Evolutionary conservation across 2,329 filamentous ascomycete genomes (phyloP).

Genomic region (Alternaria atra): DNA sequence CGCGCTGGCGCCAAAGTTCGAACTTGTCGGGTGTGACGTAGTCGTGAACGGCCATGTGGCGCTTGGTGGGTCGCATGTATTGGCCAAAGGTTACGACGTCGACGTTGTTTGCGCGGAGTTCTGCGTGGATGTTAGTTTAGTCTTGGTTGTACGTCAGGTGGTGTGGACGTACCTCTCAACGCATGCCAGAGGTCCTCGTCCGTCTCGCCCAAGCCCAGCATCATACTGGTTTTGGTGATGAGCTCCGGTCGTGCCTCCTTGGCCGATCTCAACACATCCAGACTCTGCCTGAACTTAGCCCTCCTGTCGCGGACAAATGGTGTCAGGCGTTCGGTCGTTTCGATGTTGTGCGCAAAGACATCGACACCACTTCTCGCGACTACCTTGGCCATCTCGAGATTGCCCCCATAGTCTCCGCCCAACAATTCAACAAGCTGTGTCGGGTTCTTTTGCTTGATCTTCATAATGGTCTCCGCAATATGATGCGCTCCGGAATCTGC

Average conservation of each 20-base stretch:
- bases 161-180: slow-evolving; percentile 64
- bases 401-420: slow-evolving; percentile 86
- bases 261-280: slow-evolving; percentile 80
- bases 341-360: slow-evolving; percentile 96
- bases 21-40: slow-evolving; percentile 93
- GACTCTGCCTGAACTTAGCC: slow-evolving; percentile 86
- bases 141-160: too few relatives aligned
- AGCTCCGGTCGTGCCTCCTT: slow-evolving; percentile 79
- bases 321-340: slow-evolving; percentile 91
- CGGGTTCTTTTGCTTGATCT: slow-evolving; percentile 80
- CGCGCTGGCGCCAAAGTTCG: slow-evolving; percentile 88
- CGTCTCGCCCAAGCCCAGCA: slow-evolving; percentile 93
- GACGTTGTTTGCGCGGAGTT: slow-evolving; percentile 80
- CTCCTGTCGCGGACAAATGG: slow-evolving; percentile 89
- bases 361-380: slow-evolving; percentile 90
- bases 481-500: slow-evolving; percentile 87
- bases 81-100: slow-evolving; percentile 99
- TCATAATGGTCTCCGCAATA: slow-evolving; percentile 91
- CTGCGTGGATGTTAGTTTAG: slow-evolving; percentile 50
- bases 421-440: slow-evolving; percentile 82
- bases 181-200: slow-evolving; percentile 85
- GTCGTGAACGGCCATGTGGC: slow-evolving; percentile 95
- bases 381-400: slow-evolving; percentile 84
- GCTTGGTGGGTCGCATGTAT: slow-evolving; percentile 99
- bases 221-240: slow-evolving; percentile 98